Conservation (phyloP, 148 eudicot genomes). For the Selenicereus undatus region DNA sequence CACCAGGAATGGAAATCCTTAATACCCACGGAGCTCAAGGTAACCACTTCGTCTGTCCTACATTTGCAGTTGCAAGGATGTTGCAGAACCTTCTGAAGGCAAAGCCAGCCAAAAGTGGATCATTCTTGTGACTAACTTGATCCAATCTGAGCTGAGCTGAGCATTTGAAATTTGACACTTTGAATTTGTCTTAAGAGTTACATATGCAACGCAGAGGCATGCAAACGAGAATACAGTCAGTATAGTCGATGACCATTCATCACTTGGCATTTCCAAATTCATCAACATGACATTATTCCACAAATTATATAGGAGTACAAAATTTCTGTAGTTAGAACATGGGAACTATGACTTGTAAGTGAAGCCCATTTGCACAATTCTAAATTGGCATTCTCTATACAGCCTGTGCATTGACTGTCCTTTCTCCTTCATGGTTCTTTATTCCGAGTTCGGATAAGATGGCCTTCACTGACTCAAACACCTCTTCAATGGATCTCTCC, state of each 20-base stretch:
- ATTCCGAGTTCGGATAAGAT: constrained; percentile 24
- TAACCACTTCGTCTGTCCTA: neutral
- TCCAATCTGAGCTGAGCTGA: neutral
- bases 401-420: constrained; percentile 3
- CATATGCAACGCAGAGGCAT: neutral
- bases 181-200: neutral
- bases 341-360: neutral
- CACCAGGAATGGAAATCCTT: neutral
- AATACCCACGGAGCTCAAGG: no score
- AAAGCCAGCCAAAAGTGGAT: neutral
- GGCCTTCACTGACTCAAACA: constrained; percentile 17
- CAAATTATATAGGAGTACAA: neutral
- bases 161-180: neutral
- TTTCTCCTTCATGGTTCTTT: neutral
- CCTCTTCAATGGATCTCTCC: constrained; percentile 27
- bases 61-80: neutral
- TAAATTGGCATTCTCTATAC: neutral
- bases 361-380: neutral
- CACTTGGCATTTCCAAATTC: neutral
- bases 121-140: neutral
- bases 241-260: neutral
- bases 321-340: neutral
- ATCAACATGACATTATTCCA: neutral
- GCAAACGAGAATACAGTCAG: no score
- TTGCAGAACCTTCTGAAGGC: constrained; percentile 5